Conservation (phyloP, 2,329 filamentous ascomycete genomes). For the Nemania serpens region DNA sequence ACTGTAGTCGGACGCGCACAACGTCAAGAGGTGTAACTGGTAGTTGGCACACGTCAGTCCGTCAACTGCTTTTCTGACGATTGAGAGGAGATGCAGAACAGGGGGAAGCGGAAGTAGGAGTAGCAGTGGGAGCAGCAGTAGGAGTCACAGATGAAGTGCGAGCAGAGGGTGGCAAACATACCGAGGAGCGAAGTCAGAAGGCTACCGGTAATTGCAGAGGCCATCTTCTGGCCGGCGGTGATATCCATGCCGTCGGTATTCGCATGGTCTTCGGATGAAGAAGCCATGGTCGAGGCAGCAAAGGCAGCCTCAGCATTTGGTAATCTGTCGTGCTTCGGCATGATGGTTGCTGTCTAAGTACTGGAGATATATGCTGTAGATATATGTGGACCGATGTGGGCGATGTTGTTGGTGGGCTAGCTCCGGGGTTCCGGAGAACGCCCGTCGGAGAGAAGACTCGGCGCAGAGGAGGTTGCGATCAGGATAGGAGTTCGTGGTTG, state of each 20-base stretch:
- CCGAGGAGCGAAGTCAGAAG: constrained; percentile 86
- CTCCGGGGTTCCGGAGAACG: constrained; percentile 38
- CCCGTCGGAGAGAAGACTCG: constrained; percentile 23
- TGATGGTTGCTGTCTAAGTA: constrained; percentile 13
- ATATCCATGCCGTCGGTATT: constrained; percentile 64
- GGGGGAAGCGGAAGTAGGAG: not conserved
- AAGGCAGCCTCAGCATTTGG: constrained; percentile 42
- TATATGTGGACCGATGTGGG: not conserved
- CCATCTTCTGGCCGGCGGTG: constrained; percentile 87
- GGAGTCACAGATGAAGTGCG: not conserved
- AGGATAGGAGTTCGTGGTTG: not conserved
- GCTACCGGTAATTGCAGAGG: constrained; percentile 90
- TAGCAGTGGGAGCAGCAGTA: not conserved
- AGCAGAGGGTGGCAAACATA: constrained; percentile 50
- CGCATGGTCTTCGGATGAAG: constrained; percentile 42
- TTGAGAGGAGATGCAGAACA: not conserved
- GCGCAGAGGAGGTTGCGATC: constrained; percentile 2
- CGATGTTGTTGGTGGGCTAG: constrained; percentile 28
- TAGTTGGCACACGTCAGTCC: constrained; percentile 23
- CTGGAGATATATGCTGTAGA: not conserved
- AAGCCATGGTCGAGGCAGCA: constrained; percentile 40
- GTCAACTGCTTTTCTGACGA: not conserved
- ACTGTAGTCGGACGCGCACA: constrained; percentile 91
- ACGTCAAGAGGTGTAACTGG: constrained; percentile 94
- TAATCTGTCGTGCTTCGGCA: constrained; percentile 46